A percentile compares a stretch with the other conserved stretches of the same genome.
phyloP scores from a whole-genome alignment of 495 filamentous ascomycete species.

The Lophium mytilinum region DNA sequence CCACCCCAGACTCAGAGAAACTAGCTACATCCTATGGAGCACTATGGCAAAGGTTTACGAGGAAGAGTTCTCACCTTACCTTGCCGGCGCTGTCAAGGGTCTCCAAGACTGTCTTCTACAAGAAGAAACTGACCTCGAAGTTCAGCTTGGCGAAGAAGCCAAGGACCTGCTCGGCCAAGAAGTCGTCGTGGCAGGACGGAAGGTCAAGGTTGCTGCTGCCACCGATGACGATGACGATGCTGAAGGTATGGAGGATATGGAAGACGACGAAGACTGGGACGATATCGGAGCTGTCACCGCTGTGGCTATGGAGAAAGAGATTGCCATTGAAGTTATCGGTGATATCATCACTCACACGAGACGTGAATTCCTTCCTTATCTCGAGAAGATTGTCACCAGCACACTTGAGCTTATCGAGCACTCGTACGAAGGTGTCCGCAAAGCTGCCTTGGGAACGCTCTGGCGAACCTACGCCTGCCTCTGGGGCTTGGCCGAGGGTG shows the following conservation, averaged over 20 bases:
- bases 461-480: conserved; percentile 92
- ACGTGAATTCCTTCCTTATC: conserved; percentile 69
- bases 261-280: conserved; percentile 72
- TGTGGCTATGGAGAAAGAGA: conserved; percentile 92
- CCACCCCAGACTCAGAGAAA: conserved; percentile 84
- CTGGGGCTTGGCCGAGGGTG: conserved; percentile 76
- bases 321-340: conserved; percentile 88
- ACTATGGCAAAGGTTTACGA: conserved; percentile 89
- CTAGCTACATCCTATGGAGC: conserved; percentile 94
- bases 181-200: conserved; percentile 69
- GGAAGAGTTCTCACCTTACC: conserved; percentile 80
- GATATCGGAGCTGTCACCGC: conserved; percentile 74
- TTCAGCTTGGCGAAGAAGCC: conserved; percentile 68
- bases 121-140: conserved; percentile 78
- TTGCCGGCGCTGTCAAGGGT: conserved; percentile 75
- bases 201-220: conserved; percentile 62
- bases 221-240: conserved; percentile 30
- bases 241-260: conserved; percentile 35
- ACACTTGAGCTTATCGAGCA: conserved; percentile 76
- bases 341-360: conserved; percentile 84
- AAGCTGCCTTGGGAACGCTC: conserved; percentile 78
- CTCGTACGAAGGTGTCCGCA: conserved; percentile 85
- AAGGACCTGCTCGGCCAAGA: conserved; percentile 70
- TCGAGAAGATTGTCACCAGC: conserved; percentile 81
- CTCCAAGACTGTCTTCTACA: conserved; percentile 80